Evolutionary conservation across 306 rosid species (phyloP), one percentile per base, ranked within the genome.

Genomic region (Castanea crenata): DNA sequence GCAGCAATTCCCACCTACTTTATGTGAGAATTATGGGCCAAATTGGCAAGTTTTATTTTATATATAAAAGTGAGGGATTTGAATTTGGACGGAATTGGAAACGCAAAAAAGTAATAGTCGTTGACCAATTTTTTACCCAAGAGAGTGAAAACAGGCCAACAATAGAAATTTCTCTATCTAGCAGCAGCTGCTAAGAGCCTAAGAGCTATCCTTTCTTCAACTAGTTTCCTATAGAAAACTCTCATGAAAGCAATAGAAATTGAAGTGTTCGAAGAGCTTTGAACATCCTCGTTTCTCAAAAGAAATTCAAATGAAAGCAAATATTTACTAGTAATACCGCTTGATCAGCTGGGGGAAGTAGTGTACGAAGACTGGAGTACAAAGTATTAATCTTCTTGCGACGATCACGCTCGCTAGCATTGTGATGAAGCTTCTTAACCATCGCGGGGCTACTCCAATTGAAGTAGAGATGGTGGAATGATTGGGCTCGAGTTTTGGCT

Each of bases 381-480:
- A 92, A 74, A 75, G 34, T 9, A 69, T 88, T 94, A 78, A 94
- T 86, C 85, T 87, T 94, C 88, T 87, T 91, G 73, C 97, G 94
- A 25, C 94, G 98, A 80, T 88, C 85, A 1, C 97, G 94, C 81
- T 94, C 97, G 21, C 88, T 91, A 34, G 94, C 98, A 77, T 88
- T 94, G 80, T 94, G 98, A 77, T 74, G 86, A 29, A 88, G 92
- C 83, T 94, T 94, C 88, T 81, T 90, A 1, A 74, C 86, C 83
- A 63, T 63, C 3, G 78, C 58, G 1, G 77, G 79, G 49, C 52
- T 57, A 46, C 65, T 54, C 16, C 35, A 32, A 32, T 67, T 3
- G 71, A 35, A 35, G 19, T 13, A 27, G 8, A 49, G 51, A 32
- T 19, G 25, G 71, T 31, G 5, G 51, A 34, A 5, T 49, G 23